Conservation (phyloP, 108 stramenopile species). For the Cyclotella cryptica region DNA sequence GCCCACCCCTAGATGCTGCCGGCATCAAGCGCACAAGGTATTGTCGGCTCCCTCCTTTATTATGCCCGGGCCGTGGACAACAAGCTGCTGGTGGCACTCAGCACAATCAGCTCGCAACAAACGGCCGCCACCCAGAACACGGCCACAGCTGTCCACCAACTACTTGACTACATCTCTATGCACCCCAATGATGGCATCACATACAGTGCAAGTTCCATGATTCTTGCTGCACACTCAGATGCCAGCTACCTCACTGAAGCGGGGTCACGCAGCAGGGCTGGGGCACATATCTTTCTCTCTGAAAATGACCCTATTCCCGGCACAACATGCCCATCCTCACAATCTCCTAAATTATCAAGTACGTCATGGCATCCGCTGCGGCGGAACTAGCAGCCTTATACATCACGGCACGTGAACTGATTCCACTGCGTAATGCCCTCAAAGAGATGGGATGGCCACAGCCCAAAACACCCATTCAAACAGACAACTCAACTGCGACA, state of each 20-base stretch:
- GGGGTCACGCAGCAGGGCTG: not conserved
- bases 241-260: not conserved
- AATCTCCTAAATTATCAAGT: not conserved
- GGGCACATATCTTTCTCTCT: not conserved
- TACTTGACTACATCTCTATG: not conserved
- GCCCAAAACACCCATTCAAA: too few species aligned
- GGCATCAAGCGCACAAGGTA: not conserved
- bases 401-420: not conserved
- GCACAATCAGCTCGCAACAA: not conserved
- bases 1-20: not conserved
- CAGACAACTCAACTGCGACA: too few species aligned
- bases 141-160: not conserved
- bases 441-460: too few species aligned
- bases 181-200: not conserved
- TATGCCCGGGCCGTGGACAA: constrained; percentile 6
- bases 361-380: not conserved
- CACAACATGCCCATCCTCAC: not conserved
- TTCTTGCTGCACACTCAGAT: not conserved
- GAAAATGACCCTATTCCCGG: not conserved
- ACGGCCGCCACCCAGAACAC: not conserved
- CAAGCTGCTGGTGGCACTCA: constrained; percentile 2
- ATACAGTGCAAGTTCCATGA: not conserved
- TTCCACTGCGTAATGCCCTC: not conserved
- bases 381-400: not conserved
- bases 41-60: not conserved